Percentiles rank a stretch among this genome's conserved stretches.
Conservation (phyloP, 2,329 filamentous ascomycete genomes). For the Colletotrichum sp. region DNA sequence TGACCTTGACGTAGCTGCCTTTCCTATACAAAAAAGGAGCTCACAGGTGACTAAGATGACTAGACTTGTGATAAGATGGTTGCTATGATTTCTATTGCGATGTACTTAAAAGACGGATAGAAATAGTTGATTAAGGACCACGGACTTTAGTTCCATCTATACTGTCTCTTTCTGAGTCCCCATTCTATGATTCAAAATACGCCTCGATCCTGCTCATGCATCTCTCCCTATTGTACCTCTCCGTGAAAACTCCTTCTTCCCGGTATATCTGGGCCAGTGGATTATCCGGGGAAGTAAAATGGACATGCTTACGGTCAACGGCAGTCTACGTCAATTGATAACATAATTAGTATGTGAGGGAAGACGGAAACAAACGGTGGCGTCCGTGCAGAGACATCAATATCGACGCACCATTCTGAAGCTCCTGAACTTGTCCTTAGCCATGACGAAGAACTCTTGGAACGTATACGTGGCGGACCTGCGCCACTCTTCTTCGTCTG, state of each 20-base stretch:
- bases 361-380: neutral
- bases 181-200: neutral
- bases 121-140: neutral
- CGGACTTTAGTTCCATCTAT: neutral
- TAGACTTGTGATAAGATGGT: neutral
- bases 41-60: neutral
- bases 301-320: neutral
- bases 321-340: neutral
- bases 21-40: neutral
- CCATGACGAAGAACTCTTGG: neutral
- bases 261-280: neutral
- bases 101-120: neutral
- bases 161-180: neutral
- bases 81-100: neutral
- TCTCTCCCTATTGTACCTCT: neutral
- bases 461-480: neutral
- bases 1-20: neutral
- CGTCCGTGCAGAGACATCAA: neutral
- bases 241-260: neutral
- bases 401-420: neutral
- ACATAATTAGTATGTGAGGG: neutral
- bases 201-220: neutral
- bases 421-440: neutral
- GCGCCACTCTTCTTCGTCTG: neutral
- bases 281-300: neutral